Evolutionary conservation across 495 filamentous ascomycete genomes (phyloP), one percentile per base, ranked within the genome.

Genomic region (Peziza echinospora): DNA sequence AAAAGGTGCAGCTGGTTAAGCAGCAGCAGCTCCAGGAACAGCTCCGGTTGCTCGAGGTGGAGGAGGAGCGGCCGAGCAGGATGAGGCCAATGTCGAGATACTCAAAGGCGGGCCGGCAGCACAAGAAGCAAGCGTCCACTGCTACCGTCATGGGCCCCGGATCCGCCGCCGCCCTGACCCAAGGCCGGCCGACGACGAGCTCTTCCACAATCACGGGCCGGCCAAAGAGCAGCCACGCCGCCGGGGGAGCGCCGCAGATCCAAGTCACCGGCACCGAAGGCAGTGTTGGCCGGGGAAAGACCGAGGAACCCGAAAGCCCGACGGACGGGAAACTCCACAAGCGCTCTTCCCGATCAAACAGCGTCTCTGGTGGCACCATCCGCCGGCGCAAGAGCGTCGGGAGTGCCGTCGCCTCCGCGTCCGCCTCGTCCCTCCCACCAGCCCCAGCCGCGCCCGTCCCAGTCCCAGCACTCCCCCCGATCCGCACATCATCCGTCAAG

Each of bases 11-110:
- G 19, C 30, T 13, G 19, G 30, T 17, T 4, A 37, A 37, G 6
- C 13, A 13, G 3, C 30, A 37, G 30, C 30, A 37, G 6, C 13
- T 37, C 13, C 30, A 37, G 19, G 30, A 37, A 17, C 30, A 37
- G 30, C 19, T 37, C 30, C 13, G 19, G 3, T 11, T 11, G 6
- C 19, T 37, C 13, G 30, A 37, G 19, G 30, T 37, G 19, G 30
- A 37, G 19, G 30, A 37, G 19, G 60, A 46, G 24, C 59, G 25
- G 56, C 62, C 50, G 58, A 66, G 48, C 51, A 59, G 26, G 61
- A 40, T 54, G 46, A 21, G 26, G 45, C 23, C 48, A 40, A 21
- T 47, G 54, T 51, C 41, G 23, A 44, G 21, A 50, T 51, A 11
- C 58, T 21, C 22, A 16, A 19, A 42, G 21, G 8, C 21, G 2